Conservation (phyloP, 164 flowering plant genomes). For the Stephania cephalantha region DNA sequence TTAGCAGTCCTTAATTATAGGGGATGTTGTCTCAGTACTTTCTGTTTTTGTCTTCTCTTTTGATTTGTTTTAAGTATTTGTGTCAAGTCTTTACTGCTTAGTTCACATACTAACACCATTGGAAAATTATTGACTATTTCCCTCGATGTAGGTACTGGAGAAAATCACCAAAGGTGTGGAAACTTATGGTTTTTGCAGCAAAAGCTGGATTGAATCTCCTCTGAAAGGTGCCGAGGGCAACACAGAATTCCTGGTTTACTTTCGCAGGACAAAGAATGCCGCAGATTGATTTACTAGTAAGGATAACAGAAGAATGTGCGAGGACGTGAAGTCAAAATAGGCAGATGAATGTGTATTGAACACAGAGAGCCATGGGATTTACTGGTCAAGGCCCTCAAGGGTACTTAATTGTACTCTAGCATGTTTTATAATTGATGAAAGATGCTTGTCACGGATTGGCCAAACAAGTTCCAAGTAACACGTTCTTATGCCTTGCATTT, state of each 20-base stretch:
- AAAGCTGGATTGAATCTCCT: slow-evolving; percentile 93
- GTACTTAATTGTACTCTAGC: no score
- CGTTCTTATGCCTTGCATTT: no score
- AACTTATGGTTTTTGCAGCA: slow-evolving; percentile 54
- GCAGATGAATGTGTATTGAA: no score
- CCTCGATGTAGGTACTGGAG: slow-evolving; percentile 60
- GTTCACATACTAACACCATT: neutral
- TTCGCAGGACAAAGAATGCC: slow-evolving; percentile 29
- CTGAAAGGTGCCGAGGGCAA: slow-evolving; percentile 95
- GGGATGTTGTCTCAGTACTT: no score
- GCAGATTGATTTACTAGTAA: neutral
- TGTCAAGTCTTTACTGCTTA: neutral
- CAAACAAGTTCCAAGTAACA: no score
- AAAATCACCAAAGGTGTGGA: slow-evolving; percentile 77
- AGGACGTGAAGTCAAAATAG: no score
- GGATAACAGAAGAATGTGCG: no score
- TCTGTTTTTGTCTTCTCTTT: neutral
- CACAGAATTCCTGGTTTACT: slow-evolving; percentile 75
- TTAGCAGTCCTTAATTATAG: no score
- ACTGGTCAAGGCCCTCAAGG: no score
- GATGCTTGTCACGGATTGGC: no score
- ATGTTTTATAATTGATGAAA: no score
- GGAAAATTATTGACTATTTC: neutral
- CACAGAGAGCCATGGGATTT: no score
- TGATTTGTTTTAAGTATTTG: neutral